Evolutionary conservation across 768 basidiomycete genomes (phyloP), one percentile per base, ranked within the genome.

Genomic region (Pleurotus cornucopiae): DNA sequence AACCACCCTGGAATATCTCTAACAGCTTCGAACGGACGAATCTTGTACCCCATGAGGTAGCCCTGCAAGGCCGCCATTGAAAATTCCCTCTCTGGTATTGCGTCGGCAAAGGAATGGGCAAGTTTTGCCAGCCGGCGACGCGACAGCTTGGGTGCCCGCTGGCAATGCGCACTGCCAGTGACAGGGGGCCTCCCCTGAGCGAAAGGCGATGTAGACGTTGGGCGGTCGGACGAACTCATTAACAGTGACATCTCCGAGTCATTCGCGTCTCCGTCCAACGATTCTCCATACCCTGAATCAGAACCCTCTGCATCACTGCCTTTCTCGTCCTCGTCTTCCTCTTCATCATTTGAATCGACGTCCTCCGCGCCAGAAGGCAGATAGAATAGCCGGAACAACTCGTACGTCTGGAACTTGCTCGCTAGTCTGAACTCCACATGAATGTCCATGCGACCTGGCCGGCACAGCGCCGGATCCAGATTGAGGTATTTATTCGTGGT

Each of bases 371-470:
- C 49, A 6, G 60, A 52, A 11, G 78, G 78, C 5, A 79, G 67
- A 62, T 82, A 89, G 67, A 88, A 89, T 25, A 77, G 73, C 51
- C 67, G 74, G 67, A 84, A 89, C 16, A 88, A 71, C 59, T 81
- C 78, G 38, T 68, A 68, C 0, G 80, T 81, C 63, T 88, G 85
- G 64, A 76, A 77, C 52, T 68, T 75, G 61, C 80, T 83, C 23
- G 87, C 83, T 14, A 80, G 73, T 58, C 76, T 76, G 66, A 87
- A 87, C 65, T 86, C 81, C 55, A 89, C 68, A 59, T 86, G 83
- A 7, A 85, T 58, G 62, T 88, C 86, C 78, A 89, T 81, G 5
- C 88, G 78, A 6, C 88, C 86, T 0, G 87, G 82, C 6, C 87
- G 80, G 58, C 77, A 77, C 20, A 89, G 71, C 0, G 86, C 88